These are phyloP conservation scores for Helotiales sp. DNA, from an alignment of 2,329 filamentous ascomycete species.

Conservation along the genomic window DNA sequence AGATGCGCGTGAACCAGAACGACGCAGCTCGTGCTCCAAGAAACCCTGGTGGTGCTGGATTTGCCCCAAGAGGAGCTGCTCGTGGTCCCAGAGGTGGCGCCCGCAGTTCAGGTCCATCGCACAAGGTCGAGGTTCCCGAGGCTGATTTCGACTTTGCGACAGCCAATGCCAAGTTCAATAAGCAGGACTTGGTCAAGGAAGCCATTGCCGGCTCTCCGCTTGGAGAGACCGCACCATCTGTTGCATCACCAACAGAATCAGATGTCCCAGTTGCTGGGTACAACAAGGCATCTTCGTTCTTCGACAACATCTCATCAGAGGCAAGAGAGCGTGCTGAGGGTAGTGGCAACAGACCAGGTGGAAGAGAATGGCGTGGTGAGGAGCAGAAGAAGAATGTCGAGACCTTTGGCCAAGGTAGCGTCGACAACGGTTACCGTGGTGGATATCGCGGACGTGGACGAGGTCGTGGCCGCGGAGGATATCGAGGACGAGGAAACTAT, in stretches of 20 bases:
- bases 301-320: slow-evolving; percentile 97
- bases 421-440: slow-evolving; percentile 75
- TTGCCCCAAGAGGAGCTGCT: slow-evolving; percentile 38
- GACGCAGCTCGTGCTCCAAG: slow-evolving; percentile 52
- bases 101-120: slow-evolving; percentile 40
- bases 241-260: slow-evolving; percentile 42
- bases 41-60: slow-evolving; percentile 43
- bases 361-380: slow-evolving; percentile 85
- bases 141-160: slow-evolving; percentile 91
- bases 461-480: slow-evolving; percentile 56
- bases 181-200: slow-evolving; percentile 83
- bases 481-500: slow-evolving; percentile 27
- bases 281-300: slow-evolving; percentile 89
- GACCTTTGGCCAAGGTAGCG: slow-evolving; percentile 94
- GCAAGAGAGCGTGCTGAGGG: slow-evolving; percentile 83
- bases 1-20: slow-evolving; percentile 70
- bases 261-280: slow-evolving; percentile 61
- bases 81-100: slow-evolving; percentile 45
- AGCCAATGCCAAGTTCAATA: slow-evolving; percentile 85
- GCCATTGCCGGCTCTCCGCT: slow-evolving; percentile 77
- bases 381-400: slow-evolving; percentile 96
- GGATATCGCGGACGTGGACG: slow-evolving; percentile 80
- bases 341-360: slow-evolving; percentile 65
- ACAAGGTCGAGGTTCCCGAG: slow-evolving; percentile 84
- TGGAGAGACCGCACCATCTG: slow-evolving; percentile 48